phyloP scores from a whole-genome alignment of 805 yeast genomes.

The Pichia manshurica region DNA sequence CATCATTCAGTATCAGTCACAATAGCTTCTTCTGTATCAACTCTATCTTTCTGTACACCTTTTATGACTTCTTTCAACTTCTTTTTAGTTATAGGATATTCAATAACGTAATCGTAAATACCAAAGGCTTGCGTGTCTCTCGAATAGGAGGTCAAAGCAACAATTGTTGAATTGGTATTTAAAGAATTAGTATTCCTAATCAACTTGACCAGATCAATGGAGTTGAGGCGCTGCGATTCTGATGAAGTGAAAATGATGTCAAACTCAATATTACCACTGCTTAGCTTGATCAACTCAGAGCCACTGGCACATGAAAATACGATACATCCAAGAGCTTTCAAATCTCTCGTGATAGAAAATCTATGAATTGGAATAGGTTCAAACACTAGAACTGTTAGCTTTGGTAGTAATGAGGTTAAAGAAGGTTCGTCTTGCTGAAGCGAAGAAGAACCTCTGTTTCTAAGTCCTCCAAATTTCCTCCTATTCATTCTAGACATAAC shows the following conservation, averaged over 20 bases:
- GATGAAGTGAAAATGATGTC: constrained; percentile 78
- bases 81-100: constrained; percentile 54
- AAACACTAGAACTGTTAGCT: constrained; percentile 68
- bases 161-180: constrained; percentile 72
- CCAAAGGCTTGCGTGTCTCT: constrained; percentile 55
- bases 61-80: constrained; percentile 30
- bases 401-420: constrained; percentile 6
- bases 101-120: constrained; percentile 63
- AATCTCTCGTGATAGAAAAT: constrained; percentile 54
- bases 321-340: constrained; percentile 69
- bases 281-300: constrained; percentile 74
- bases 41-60: constrained; percentile 18
- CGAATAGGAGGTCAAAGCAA: constrained; percentile 67
- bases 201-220: constrained; percentile 71
- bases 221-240: constrained; percentile 59
- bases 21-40: constrained; percentile 29
- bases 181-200: constrained; percentile 69
- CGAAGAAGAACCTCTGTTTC: constrained; percentile 1
- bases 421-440: background rate
- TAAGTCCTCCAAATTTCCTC: background rate
- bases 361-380: constrained; percentile 83
- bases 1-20: constrained; percentile 29
- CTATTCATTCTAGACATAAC: constrained; percentile 49
- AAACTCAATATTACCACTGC: constrained; percentile 77
- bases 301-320: constrained; percentile 75